A percentile compares a stretch with the other conserved stretches of the same genome.
These are phyloP conservation scores for Anastatica hierochuntica DNA, from an alignment of 345 rosid species.

Conservation along the genomic window DNA sequence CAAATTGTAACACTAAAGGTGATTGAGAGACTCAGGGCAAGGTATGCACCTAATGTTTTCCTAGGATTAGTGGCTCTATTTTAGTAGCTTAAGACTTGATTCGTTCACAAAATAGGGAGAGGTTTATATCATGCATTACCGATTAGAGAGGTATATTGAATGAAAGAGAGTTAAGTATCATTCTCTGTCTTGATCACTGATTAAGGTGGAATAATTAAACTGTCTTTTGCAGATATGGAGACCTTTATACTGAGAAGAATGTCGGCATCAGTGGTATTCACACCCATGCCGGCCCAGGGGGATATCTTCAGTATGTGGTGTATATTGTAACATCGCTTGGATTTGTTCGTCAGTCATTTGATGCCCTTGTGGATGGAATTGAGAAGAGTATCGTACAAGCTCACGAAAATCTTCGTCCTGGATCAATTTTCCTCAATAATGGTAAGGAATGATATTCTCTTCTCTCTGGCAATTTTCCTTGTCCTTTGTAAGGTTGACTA, in stretches of 20 bases:
- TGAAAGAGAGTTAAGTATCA: background rate
- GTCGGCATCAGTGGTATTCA: slow-evolving; percentile 94
- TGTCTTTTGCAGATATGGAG: slow-evolving; percentile 61
- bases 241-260: slow-evolving; percentile 72
- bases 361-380: slow-evolving; percentile 87
- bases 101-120: background rate
- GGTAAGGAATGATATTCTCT: slow-evolving; percentile 35
- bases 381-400: slow-evolving; percentile 81
- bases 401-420: slow-evolving; percentile 84
- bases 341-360: slow-evolving; percentile 90
- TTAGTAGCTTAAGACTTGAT: background rate
- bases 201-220: background rate
- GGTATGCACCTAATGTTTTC: slow-evolving; percentile 34
- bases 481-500: background rate
- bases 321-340: slow-evolving; percentile 90
- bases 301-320: slow-evolving; percentile 85
- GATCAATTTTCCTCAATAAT: slow-evolving; percentile 61
- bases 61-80: background rate
- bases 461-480: background rate
- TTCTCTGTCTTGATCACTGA: background rate
- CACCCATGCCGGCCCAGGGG: slow-evolving; percentile 98
- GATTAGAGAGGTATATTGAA: background rate
- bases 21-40: slow-evolving; percentile 72
- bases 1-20: slow-evolving; percentile 83
- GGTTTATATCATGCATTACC: background rate